phyloP scores from a whole-genome alignment of 2,329 filamentous ascomycete genomes.

The Trichophyton rubrum region DNA sequence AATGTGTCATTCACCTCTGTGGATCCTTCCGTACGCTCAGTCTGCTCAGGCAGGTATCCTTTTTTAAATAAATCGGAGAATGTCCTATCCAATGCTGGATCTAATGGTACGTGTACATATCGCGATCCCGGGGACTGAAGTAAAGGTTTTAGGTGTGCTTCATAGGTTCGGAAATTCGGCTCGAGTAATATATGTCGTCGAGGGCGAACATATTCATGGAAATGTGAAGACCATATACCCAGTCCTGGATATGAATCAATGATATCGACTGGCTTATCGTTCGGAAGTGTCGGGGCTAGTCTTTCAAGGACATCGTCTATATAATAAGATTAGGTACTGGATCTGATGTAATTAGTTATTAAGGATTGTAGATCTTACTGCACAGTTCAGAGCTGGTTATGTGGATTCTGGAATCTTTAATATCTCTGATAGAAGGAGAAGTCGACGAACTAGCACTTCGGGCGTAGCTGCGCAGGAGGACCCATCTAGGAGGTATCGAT shows the following conservation, averaged over 20 bases:
- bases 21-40: constrained; percentile 26
- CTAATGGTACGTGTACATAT: constrained; percentile 40
- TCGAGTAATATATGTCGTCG: constrained; percentile 77
- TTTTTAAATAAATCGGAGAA: constrained; percentile 30
- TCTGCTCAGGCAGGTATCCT: constrained; percentile 43
- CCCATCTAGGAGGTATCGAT: background rate
- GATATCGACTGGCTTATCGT: constrained; percentile 67
- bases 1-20: constrained; percentile 56
- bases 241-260: constrained; percentile 74
- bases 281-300: constrained; percentile 54
- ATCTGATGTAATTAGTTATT: background rate
- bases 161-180: constrained; percentile 47
- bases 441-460: background rate
- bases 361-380: constrained; percentile 18
- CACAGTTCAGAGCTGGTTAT: constrained; percentile 25
- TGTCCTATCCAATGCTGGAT: constrained; percentile 48
- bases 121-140: constrained; percentile 36
- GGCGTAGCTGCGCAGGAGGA: background rate
- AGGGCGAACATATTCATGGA: constrained; percentile 64
- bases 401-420: constrained; percentile 10
- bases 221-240: constrained; percentile 64
- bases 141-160: constrained; percentile 49
- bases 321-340: background rate
- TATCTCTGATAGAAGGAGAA: background rate
- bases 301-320: constrained; percentile 57